phyloP scores from a whole-genome alignment of 371 early-diverging fungal species.

The Mucor sp. region DNA sequence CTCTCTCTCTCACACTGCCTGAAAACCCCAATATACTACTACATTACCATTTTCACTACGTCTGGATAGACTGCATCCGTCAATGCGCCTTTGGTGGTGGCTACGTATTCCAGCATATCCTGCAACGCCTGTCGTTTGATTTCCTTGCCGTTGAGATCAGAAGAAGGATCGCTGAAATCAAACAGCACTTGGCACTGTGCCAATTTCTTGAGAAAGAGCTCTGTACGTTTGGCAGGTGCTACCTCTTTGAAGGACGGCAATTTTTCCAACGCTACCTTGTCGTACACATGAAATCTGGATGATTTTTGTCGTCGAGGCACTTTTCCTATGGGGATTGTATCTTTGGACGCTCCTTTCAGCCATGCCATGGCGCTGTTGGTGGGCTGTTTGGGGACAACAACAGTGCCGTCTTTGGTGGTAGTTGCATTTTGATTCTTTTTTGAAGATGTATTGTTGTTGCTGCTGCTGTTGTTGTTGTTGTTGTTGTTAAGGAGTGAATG shows the following conservation, averaged over 20 bases:
- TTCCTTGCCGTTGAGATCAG: constrained; percentile 91
- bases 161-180: constrained; percentile 91
- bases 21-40: neutral
- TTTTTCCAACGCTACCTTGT: constrained; percentile 75
- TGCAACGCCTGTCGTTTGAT: constrained; percentile 90
- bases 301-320: constrained; percentile 84
- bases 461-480: neutral
- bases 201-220: constrained; percentile 87
- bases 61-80: constrained; percentile 89
- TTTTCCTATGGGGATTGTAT: constrained; percentile 78
- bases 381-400: constrained; percentile 40
- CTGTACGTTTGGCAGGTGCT: constrained; percentile 64
- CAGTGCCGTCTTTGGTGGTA: neutral
- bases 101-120: constrained; percentile 92
- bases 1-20: neutral
- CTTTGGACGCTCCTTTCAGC: constrained; percentile 77
- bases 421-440: neutral
- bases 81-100: constrained; percentile 82
- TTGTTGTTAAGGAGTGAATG: neutral
- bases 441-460: neutral
- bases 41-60: constrained; percentile 86
- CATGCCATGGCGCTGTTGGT: constrained; percentile 67
- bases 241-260: constrained; percentile 77
- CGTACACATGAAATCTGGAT: constrained; percentile 83
- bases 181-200: constrained; percentile 90